These are phyloP conservation scores for Leptodontidium sp. DNA, from an alignment of 2,329 filamentous ascomycete species.

Conservation along the genomic window DNA sequence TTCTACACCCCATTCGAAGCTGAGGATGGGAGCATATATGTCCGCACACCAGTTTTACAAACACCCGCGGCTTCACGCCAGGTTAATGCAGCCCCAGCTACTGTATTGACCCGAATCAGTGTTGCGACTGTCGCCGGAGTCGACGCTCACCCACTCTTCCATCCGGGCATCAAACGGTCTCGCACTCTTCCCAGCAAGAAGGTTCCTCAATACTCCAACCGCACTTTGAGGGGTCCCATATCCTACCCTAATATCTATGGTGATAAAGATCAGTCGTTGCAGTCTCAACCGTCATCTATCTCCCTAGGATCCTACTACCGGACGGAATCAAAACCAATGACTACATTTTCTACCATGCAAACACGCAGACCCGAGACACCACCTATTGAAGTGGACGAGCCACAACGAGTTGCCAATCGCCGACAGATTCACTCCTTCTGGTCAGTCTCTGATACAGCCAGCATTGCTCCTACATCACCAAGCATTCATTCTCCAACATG, in stretches of 20 bases:
- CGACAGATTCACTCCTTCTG: slow-evolving; percentile 15
- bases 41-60: neutral
- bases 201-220: neutral
- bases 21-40: neutral
- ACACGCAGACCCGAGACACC: slow-evolving; percentile 19
- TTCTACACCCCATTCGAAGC: neutral
- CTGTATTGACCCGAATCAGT: slow-evolving; percentile 1
- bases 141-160: slow-evolving; percentile 21
- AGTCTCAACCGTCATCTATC: neutral
- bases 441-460: slow-evolving; percentile 15
- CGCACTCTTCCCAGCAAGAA: slow-evolving; percentile 11
- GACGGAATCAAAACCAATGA: slow-evolving; percentile 9
- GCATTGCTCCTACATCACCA: slow-evolving; percentile 17
- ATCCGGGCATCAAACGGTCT: slow-evolving; percentile 20
- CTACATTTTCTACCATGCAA: slow-evolving; percentile 22
- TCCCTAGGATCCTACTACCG: slow-evolving; percentile 4
- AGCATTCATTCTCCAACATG: slow-evolving; percentile 13
- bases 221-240: neutral
- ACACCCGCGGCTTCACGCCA: neutral
- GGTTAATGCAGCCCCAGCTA: neutral
- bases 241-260: slow-evolving; percentile 15
- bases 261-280: neutral
- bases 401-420: neutral
- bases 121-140: neutral
- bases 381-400: neutral